Evolutionary conservation across 179 eudicot genomes (phyloP), one percentile per base, ranked within the genome.

Genomic region (Camellia oleifera): DNA sequence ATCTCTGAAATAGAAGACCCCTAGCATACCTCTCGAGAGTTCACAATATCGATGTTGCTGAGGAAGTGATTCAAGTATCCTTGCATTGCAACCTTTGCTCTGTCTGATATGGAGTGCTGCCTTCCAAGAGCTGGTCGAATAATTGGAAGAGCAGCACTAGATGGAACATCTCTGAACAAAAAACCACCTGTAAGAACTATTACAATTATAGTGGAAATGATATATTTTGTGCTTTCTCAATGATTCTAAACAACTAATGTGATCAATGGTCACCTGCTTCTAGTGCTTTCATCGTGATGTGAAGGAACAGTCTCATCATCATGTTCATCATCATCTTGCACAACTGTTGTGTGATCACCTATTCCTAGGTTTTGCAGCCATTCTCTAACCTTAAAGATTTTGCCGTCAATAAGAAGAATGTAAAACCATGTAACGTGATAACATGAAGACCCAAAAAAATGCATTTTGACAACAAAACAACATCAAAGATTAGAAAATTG

Each of bases 341-440:
- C 84, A 78, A 83, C 87, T 73, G 88, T 83, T 61, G 92, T 75
- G 72, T 94, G 90, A 71, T 97, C 98, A 58, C 91, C 89, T 67
- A 97, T 87, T 79, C 98, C 99, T 50, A 97, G 68, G 87, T 92
- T 87, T 65, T 92, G 99, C 78, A 97, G 99, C 99, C 98, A 97
- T 76, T 94, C 99, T 87, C 80, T 93, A 77, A 97, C 94, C 99
- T 97, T 86, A 86, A 71, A 72, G n/a, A 76, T 74, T 70, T 45
- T 58, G 32, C 23, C 8, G 9, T 69, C 73, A 69, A 74, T 54
- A 40, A 69, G 7, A 72, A 56, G 80, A 64, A 64, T 46, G 61
- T 58, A 18, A 57, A 6, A 76, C 48, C 23, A 50, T 11, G 15
- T 14, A 56, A 72, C 12, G 10, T 7, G 5, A 56, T 4, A 4